Evolutionary conservation across 495 filamentous ascomycete species (phyloP).

Genomic region (Trichodelitschia bisporula): DNA sequence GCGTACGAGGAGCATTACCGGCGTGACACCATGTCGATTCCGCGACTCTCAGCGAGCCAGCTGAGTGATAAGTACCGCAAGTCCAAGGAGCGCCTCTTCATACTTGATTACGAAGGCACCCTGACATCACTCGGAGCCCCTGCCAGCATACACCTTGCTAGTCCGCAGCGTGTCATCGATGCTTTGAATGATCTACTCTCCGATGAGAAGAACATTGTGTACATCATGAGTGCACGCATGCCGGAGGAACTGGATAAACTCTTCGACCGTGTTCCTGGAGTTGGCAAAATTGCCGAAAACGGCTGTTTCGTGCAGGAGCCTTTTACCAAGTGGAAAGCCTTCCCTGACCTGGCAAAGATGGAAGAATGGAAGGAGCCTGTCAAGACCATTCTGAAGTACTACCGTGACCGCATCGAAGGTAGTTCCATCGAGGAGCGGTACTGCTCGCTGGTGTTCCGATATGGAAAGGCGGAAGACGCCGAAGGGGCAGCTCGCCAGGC

Average conservation of each 20-base stretch:
- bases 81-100: conserved; percentile 45
- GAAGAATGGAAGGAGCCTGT: conserved; percentile 56
- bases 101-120: conserved; percentile 83
- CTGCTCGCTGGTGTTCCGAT: conserved; percentile 72
- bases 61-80: conserved; percentile 38
- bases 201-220: conserved; percentile 62
- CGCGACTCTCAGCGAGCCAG: conserved; percentile 42
- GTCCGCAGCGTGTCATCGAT: conserved; percentile 58
- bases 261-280: conserved; percentile 49
- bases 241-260: conserved; percentile 70
- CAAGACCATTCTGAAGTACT: conserved; percentile 55
- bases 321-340: conserved; percentile 63
- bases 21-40: conserved; percentile 62
- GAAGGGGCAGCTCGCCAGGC: conserved; percentile 48
- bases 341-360: conserved; percentile 42
- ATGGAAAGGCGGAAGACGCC: conserved; percentile 55
- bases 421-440: conserved; percentile 66
- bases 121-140: conserved; percentile 64
- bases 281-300: conserved; percentile 81
- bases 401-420: conserved; percentile 65
- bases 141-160: conserved; percentile 55
- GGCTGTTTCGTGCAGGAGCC: conserved; percentile 55
- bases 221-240: conserved; percentile 71
- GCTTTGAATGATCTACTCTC: conserved; percentile 53
- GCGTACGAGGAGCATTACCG: conserved; percentile 63